Evolutionary conservation across 352 stramenopile genomes (phyloP).

Genomic region (Pythium brachiatum): DNA sequence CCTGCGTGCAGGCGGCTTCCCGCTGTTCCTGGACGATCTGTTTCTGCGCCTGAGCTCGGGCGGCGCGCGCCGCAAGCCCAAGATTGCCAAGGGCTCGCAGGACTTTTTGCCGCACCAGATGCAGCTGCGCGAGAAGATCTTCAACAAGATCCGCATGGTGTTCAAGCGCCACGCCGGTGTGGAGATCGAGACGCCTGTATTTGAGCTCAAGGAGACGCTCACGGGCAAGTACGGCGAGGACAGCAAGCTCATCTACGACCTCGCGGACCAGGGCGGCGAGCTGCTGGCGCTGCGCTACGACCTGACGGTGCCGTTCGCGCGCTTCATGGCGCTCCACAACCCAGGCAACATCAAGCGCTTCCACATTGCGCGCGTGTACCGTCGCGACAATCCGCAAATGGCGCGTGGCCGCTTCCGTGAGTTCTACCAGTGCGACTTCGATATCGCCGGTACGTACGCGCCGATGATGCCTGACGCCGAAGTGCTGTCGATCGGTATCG

Average conservation of each 20-base stretch:
- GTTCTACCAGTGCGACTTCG: constrained; percentile 99
- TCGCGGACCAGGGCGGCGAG: constrained; percentile 97
- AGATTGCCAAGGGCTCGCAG: constrained; percentile 91
- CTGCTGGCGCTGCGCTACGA: constrained; percentile 95
- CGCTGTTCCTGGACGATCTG: constrained; percentile 60
- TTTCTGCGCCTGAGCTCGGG: constrained; percentile 64
- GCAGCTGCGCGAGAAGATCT: constrained; percentile 95
- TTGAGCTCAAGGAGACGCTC: constrained; percentile 98
- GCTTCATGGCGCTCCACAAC: constrained; percentile 97
- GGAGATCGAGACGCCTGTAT: constrained; percentile 98
- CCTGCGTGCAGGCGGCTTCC: constrained; percentile 39
- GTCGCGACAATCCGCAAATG: constrained; percentile 94
- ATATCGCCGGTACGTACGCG: constrained; percentile 95
- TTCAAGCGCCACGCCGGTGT: constrained; percentile 98
- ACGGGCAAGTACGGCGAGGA: constrained; percentile 99
- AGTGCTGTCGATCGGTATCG: constrained; percentile 94
- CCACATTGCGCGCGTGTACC: constrained; percentile 97
- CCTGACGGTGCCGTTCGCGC: constrained; percentile 97
- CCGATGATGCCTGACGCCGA: constrained; percentile 97
- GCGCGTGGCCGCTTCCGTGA: constrained; percentile 95
- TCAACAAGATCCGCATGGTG: constrained; percentile 96
- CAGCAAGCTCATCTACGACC: constrained; percentile 99
- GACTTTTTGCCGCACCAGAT: constrained; percentile 97
- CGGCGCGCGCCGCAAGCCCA: constrained; percentile 76
- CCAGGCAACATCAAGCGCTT: constrained; percentile 98